phyloP scores from a whole-genome alignment of 2,329 filamentous ascomycete genomes.

The Capronia epimyces region DNA sequence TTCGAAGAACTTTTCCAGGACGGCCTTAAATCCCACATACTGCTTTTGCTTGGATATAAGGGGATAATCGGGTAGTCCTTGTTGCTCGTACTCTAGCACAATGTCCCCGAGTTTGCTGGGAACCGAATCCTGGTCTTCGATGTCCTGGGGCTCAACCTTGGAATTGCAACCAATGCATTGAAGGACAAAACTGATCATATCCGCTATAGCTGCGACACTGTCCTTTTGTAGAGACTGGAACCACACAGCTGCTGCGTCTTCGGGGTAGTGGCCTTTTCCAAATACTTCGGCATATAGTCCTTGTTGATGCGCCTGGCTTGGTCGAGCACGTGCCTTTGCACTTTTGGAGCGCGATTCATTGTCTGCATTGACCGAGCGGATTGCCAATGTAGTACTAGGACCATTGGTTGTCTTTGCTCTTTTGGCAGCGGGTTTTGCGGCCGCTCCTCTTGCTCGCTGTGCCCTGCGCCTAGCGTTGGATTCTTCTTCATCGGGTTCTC shows the following conservation, averaged over 20 bases:
- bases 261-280: conserved; percentile 48
- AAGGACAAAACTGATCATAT: conserved; percentile 58
- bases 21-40: conserved; percentile 69
- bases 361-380: conserved; percentile 47
- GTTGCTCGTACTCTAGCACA: conserved; percentile 79
- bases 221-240: conserved; percentile 52
- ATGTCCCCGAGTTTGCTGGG: conserved; percentile 72
- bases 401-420: conserved; percentile 52
- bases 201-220: conserved; percentile 51
- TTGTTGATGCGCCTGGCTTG: conserved; percentile 49
- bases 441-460: conserved; percentile 33
- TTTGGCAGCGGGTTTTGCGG: conserved; percentile 46
- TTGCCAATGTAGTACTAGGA: conserved; percentile 46
- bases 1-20: conserved; percentile 72
- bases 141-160: conserved; percentile 73
- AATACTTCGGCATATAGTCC: conserved; percentile 61
- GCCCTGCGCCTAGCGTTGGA: conserved; percentile 40
- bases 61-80: conserved; percentile 84
- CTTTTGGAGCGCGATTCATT: conserved; percentile 35
- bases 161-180: conserved; percentile 73
- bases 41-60: conserved; percentile 76
- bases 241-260: conserved; percentile 56
- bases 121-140: conserved; percentile 83
- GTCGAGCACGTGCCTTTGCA: conserved; percentile 46
- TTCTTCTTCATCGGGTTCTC: conserved; percentile 47